Base-by-base conservation (phyloP, 768 basidiomycete species). In the Mycena pura region DNA sequence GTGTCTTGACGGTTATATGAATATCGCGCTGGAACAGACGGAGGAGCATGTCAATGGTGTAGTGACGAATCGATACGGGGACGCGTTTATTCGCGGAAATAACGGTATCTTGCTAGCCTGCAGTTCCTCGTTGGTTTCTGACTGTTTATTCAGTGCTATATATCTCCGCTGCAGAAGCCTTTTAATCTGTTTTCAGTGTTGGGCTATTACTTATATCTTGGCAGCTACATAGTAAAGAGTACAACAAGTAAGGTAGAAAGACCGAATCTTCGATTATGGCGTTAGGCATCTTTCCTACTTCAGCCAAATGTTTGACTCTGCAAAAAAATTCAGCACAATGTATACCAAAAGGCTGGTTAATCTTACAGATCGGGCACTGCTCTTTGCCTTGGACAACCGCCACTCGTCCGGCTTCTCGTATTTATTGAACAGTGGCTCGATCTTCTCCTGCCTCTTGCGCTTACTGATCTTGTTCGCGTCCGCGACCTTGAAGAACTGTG, bases 1-100 rank as follows among this genome's bases (percentile, higher is more conserved):
- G 3, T 99, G 97, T 70, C 83, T 99, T 22, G 97, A 99, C 75
- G 96, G 96, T 0, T 99, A 97, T 76, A 99, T 99, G 97, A 99
- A 99, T 77, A 96, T 99, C 48, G 97, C 95, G 14, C 78, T 99
- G 32, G 97, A 99, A 76, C 93, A 97, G 74, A 97, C 96, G 3
- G 95, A 97, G 76, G 97, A 99, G 76, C 88, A 95, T 74, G 93
- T 96, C 10, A 89, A 92, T 63, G 95, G 95, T 4, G 69, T 76
- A n/a, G 83, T 92, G 46, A 96, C 92, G 31, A 96, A 96, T 71
- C 84, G 82, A 60, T 98, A 96, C 68, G 95, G 96, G 2, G 96
- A 99, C 75, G 91, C 95, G 24, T 99, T 99, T 76, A 92, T 99
- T 62, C 81, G 94, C 44, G 95, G 95, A 31, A 96, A 96, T 74